phyloP scores from a whole-genome alignment of 2,329 filamentous ascomycete genomes.

The Coniochaeta sp. region DNA sequence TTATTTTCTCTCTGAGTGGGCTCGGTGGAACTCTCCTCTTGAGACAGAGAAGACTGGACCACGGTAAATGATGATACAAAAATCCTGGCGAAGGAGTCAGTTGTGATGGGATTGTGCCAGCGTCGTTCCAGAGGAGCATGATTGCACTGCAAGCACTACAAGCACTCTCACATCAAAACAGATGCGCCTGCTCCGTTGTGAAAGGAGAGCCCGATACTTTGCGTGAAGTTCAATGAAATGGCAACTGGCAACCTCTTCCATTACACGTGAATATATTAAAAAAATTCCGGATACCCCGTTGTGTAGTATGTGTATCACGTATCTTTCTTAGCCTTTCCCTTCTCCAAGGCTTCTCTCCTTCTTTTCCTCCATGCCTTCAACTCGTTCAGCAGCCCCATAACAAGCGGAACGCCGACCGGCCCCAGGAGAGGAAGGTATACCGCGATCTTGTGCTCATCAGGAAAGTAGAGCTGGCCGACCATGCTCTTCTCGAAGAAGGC shows the following conservation, averaged over 20 bases:
- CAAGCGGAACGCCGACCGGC: constrained; percentile 79
- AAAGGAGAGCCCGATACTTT: too few species aligned
- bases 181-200: too few species aligned
- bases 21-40: constrained; percentile 18
- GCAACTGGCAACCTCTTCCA: neutral
- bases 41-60: constrained; percentile 14
- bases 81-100: too few species aligned
- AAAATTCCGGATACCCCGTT: neutral
- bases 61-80: neutral
- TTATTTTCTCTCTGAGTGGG: constrained; percentile 17
- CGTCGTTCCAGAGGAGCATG: too few species aligned
- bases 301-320: neutral
- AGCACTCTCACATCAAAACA: too few species aligned
- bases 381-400: constrained; percentile 81
- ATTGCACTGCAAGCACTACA: too few species aligned
- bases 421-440: constrained; percentile 90
- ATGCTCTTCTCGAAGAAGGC: constrained; percentile 99
- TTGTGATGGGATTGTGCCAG: too few species aligned
- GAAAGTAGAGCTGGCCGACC: constrained; percentile 98
- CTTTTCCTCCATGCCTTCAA: constrained; percentile 54
- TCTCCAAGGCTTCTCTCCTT: constrained; percentile 34
- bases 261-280: neutral
- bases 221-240: too few species aligned
- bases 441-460: constrained; percentile 95
- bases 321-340: constrained; percentile 25